phyloP scores from a whole-genome alignment of 2,329 filamentous ascomycete species.

The Phialemoniopsis sp. region DNA sequence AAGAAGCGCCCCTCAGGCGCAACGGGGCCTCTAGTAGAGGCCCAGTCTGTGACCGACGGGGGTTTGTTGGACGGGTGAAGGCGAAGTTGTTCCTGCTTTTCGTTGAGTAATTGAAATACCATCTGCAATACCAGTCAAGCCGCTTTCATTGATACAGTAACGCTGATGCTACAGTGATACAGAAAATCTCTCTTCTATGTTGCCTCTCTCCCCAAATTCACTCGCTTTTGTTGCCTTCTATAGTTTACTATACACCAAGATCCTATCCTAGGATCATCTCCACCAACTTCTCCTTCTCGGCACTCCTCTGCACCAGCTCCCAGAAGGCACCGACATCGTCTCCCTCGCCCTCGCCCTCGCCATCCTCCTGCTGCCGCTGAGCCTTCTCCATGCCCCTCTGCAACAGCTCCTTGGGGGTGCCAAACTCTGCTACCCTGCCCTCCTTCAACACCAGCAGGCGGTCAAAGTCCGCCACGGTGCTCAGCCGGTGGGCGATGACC shows the following conservation, averaged over 20 bases:
- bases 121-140: no score
- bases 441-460: slow-evolving; percentile 42
- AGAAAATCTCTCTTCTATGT: no score
- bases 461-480: slow-evolving; percentile 48
- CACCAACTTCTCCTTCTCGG: slow-evolving; percentile 18
- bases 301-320: slow-evolving; percentile 21
- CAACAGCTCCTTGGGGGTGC: slow-evolving; percentile 32
- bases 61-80: no score
- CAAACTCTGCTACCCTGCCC: slow-evolving; percentile 40
- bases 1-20: no score
- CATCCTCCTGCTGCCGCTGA: slow-evolving; percentile 1
- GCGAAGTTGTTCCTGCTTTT: no score
- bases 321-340: slow-evolving; percentile 16
- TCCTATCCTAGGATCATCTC: slow-evolving; percentile 19
- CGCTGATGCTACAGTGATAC: no score
- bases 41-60: no score
- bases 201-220: no score
- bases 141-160: no score
- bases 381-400: slow-evolving; percentile 22
- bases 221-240: no score
- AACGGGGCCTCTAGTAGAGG: no score
- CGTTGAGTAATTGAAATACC: no score
- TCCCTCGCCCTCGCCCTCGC: slow-evolving; percentile 5
- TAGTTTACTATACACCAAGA: neutral
- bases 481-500: slow-evolving; percentile 31